Evolutionary conservation across 1,284 basidiomycete genomes (phyloP).

Genomic region (Xerocomus nothofagi): DNA sequence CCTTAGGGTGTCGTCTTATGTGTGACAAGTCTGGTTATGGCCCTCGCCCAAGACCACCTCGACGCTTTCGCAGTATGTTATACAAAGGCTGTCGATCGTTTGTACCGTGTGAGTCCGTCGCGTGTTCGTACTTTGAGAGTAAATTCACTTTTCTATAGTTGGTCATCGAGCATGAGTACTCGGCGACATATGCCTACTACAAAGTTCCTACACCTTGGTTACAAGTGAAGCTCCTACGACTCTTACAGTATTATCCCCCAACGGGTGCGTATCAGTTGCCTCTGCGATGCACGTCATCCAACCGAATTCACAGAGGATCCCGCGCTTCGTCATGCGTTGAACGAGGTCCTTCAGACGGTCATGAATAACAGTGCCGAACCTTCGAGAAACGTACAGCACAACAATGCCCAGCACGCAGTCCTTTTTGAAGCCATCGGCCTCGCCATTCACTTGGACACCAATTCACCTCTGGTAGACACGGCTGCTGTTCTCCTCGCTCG

Average conservation of each 20-base stretch:
- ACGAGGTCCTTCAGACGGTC: constrained; percentile 86
- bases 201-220: constrained; percentile 98
- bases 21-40: constrained; percentile 92
- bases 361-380: constrained; percentile 93
- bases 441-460: constrained; percentile 95
- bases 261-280: constrained; percentile 57
- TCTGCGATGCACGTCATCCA: constrained; percentile 1
- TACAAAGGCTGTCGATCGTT: constrained; percentile 88
- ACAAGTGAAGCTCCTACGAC: constrained; percentile 91
- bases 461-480: constrained; percentile 84
- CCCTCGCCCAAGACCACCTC: constrained; percentile 91
- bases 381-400: constrained; percentile 95
- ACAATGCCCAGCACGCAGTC: constrained; percentile 98
- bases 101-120: constrained; percentile 68
- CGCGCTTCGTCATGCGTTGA: constrained; percentile 73
- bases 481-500: constrained; percentile 92
- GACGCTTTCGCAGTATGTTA: constrained; percentile 91
- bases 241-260: constrained; percentile 95
- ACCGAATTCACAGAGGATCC: constrained; percentile 66
- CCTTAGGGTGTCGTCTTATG: constrained; percentile 89
- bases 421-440: constrained; percentile 97
- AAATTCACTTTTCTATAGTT: constrained; percentile 52
- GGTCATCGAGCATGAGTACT: constrained; percentile 87
- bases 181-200: constrained; percentile 93
- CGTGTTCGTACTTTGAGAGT: constrained; percentile 1